Base-by-base conservation (phyloP, 345 rosid genomes). In the Gossypium herbaceum region DNA sequence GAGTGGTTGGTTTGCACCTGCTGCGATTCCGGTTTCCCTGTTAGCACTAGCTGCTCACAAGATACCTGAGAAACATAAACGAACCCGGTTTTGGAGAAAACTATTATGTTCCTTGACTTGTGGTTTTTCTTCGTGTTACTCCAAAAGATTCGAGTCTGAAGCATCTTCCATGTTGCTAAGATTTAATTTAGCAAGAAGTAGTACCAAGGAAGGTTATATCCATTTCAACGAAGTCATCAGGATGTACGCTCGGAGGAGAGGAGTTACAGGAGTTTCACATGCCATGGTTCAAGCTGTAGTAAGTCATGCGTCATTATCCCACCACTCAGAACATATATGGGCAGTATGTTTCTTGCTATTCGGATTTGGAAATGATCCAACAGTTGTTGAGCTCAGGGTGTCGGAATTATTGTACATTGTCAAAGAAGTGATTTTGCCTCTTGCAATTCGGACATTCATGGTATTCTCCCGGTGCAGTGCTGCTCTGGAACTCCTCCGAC, bases 1-100 rank as follows among this genome's bases (percentile, higher is more conserved):
- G 2, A 86, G 99, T 60, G 90, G 93, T 29, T 95, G 99, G 99
- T 91, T 95, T 81, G 97, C 97, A 29, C 98, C 98, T 2, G 85
- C 90, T 24, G 88, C 91, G 1, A 75, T 95, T 69, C 94, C 98
- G 0, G 81, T 89, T 62, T 78, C 97, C 52, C 27, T 93, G 15
- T 77, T 95, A 77, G 88, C 89, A 66, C 73, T 84, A 45, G 96
- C 99, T 68, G 98, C 97, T 79, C 79, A 85, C 77, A 91, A 85
- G 80, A 85, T 95, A 68, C 93, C 97, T 2, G 91, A 88, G 79
- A 91, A 90, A 75, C 89, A 85, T 72, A 82, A 74, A 29, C 83
- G 94, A 43, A 82, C 86, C 10, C 76, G 52, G 73, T 62, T 81
- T 10, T 91, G 94, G 92, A 83, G 89, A 83, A 88, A 84, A 41